phyloP scores from a whole-genome alignment of 2,329 filamentous ascomycete genomes.

The Lachnellula hyalina region DNA sequence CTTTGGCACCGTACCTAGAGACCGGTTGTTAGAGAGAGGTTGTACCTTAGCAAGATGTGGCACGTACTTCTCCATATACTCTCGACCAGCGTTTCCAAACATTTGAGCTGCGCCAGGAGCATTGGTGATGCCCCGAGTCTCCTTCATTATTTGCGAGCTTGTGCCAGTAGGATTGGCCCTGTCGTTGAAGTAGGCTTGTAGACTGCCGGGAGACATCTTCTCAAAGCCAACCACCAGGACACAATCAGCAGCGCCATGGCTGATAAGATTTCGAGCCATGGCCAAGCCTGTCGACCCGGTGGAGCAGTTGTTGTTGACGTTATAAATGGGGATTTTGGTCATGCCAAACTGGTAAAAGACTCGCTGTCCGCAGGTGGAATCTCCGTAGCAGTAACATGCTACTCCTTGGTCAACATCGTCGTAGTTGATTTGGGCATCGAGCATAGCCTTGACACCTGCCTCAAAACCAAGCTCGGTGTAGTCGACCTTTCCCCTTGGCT shows the following conservation, averaged over 20 bases:
- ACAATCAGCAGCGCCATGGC: constrained; percentile 77
- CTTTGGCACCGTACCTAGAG: constrained; percentile 69
- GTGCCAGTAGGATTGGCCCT: constrained; percentile 73
- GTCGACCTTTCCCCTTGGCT: constrained; percentile 87
- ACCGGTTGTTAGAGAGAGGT: constrained; percentile 6
- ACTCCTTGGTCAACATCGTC: constrained; percentile 93
- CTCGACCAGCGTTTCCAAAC: constrained; percentile 88
- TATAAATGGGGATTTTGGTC: constrained; percentile 93
- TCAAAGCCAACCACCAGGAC: constrained; percentile 92
- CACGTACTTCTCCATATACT: constrained; percentile 86
- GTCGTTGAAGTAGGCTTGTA: constrained; percentile 81
- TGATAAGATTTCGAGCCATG: constrained; percentile 75
- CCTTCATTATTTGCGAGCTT: constrained; percentile 71
- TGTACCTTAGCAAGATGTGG: constrained; percentile 1
- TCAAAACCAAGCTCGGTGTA: constrained; percentile 94
- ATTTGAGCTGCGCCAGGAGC: constrained; percentile 84
- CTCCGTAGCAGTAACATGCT: constrained; percentile 97
- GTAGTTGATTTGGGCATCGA: constrained; percentile 83
- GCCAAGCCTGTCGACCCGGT: constrained; percentile 89
- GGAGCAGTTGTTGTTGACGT: constrained; percentile 98
- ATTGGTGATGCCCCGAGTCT: constrained; percentile 74
- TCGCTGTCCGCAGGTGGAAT: constrained; percentile 89
- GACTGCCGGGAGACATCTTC: constrained; percentile 93
- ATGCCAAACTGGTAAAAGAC: constrained; percentile 99
- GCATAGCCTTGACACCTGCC: constrained; percentile 56